phyloP scores from a whole-genome alignment of 2,329 filamentous ascomycete species.

The Eutypa lata region DNA sequence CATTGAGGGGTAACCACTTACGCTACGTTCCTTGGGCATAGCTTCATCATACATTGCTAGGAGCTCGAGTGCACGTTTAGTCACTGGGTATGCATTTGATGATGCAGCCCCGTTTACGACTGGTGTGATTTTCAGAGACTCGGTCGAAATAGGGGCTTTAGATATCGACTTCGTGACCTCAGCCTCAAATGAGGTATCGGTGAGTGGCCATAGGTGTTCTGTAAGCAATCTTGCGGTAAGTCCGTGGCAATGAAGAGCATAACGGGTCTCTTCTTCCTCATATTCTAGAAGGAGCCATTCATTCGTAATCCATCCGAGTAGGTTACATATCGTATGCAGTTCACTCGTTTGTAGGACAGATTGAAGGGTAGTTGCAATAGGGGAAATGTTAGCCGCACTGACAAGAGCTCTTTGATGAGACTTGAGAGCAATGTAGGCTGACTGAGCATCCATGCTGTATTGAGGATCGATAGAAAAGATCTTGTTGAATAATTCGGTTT shows the following conservation, averaged over 20 bases:
- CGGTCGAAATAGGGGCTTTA: conserved; percentile 43
- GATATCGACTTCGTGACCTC: conserved; percentile 55
- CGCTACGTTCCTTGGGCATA: conserved; percentile 62
- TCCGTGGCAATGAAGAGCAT: conserved; percentile 52
- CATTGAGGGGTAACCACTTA: conserved; percentile 33
- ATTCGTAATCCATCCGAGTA: conserved; percentile 56
- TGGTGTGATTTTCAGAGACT: conserved; percentile 48
- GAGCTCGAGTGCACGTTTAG: conserved; percentile 57
- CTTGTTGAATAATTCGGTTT: conserved; percentile 50
- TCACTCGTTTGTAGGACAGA: conserved; percentile 44
- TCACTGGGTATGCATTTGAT: conserved; percentile 56
- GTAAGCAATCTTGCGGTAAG: conserved; percentile 53
- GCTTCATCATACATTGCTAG: conserved; percentile 61
- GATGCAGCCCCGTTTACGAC: conserved; percentile 47
- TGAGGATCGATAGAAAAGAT: conserved; percentile 55
- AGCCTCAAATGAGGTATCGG: conserved; percentile 51
- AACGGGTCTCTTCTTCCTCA: conserved; percentile 54
- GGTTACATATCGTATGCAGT: conserved; percentile 49
- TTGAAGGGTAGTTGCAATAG: conserved; percentile 49
- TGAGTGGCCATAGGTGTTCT: conserved; percentile 56
- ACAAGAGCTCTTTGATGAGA: conserved; percentile 47
- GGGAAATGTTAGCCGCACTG: conserved; percentile 52
- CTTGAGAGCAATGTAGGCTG: conserved; percentile 50
- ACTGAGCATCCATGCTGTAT: conserved; percentile 47
- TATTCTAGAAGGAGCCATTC: conserved; percentile 55